Evolutionary conservation across 2,329 filamentous ascomycete species (phyloP).

Genomic region (Ceratocystis colombiana): DNA sequence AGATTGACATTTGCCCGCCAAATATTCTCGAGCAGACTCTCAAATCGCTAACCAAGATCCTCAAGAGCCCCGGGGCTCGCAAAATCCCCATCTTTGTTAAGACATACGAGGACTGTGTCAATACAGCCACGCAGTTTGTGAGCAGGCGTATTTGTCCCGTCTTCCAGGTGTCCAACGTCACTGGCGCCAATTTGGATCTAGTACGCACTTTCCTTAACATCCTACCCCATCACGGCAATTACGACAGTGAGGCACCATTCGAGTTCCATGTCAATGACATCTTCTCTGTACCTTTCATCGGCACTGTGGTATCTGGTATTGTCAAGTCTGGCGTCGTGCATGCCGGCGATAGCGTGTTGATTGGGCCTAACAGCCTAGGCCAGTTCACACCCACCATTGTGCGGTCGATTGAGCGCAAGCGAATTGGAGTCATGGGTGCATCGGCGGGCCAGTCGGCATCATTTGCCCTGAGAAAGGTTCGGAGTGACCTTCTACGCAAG

Average conservation of each 20-base stretch:
- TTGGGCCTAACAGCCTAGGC: conserved; percentile 83
- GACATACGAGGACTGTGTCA: conserved; percentile 79
- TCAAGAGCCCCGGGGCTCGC: conserved; percentile 83
- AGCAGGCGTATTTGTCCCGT: conserved; percentile 91
- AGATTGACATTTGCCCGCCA: conserved; percentile 95
- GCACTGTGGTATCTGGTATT: conserved; percentile 90
- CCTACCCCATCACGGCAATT: conserved; percentile 85
- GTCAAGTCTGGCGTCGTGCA: conserved; percentile 82
- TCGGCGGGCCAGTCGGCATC: conserved; percentile 87
- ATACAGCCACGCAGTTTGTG: conserved; percentile 92
- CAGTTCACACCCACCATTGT: conserved; percentile 81
- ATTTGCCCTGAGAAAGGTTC: conserved; percentile 78
- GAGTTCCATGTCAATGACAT: conserved; percentile 96
- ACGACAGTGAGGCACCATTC: conserved; percentile 76
- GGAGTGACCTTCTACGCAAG: conserved; percentile 87
- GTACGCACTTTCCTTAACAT: conserved; percentile 93
- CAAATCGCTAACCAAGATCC: conserved; percentile 78
- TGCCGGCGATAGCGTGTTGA: conserved; percentile 75
- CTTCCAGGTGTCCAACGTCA: conserved; percentile 97
- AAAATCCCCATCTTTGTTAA: conserved; percentile 97
- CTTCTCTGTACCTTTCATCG: conserved; percentile 94
- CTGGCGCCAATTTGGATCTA: conserved; percentile 78
- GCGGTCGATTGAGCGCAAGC: conserved; percentile 87
- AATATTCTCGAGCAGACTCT: conserved; percentile 92
- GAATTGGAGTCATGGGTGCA: conserved; percentile 76